phyloP scores from a whole-genome alignment of 2,329 filamentous ascomycete species.

The Dactylonectria macrodidyma region DNA sequence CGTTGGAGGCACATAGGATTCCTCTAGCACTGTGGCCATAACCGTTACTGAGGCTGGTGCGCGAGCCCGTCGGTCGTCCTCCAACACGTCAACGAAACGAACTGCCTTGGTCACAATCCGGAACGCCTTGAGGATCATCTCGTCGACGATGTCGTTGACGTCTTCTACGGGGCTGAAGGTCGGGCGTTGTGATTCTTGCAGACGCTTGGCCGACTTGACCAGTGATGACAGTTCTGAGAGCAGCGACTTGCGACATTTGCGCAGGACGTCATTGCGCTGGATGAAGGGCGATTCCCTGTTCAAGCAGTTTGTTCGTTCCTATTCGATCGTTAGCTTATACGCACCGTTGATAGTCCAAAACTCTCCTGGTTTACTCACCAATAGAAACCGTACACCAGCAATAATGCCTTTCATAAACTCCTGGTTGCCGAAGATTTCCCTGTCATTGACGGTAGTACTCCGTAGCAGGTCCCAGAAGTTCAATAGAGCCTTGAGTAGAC shows the following conservation, averaged over 20 bases:
- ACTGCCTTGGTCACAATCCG: constrained; percentile 94
- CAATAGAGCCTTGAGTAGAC: constrained; percentile 86
- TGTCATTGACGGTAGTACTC: constrained; percentile 81
- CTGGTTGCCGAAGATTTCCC: constrained; percentile 87
- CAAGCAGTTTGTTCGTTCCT: constrained; percentile 92
- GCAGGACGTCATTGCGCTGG: constrained; percentile 80
- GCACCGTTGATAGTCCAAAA: constrained; percentile 3
- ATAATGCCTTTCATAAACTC: constrained; percentile 96
- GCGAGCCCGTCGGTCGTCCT: constrained; percentile 70
- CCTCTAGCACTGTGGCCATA: constrained; percentile 73
- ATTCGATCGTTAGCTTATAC: constrained; percentile 26
- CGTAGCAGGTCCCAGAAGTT: constrained; percentile 94
- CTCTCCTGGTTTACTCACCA: constrained; percentile 72
- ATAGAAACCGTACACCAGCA: constrained; percentile 88
- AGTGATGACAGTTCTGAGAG: constrained; percentile 91
- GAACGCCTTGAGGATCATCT: constrained; percentile 94
- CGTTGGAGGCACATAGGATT: constrained; percentile 72
- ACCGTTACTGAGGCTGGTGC: constrained; percentile 69
- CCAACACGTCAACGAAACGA: constrained; percentile 88
- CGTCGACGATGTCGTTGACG: constrained; percentile 85
- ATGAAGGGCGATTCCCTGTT: constrained; percentile 85
- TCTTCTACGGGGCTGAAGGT: constrained; percentile 65
- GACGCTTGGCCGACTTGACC: constrained; percentile 88
- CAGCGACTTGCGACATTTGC: constrained; percentile 87
- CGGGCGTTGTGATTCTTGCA: constrained; percentile 80